These are phyloP conservation scores for Thermochaetoides thermophila DNA, from an alignment of 495 filamentous ascomycete genomes.

Conservation along the genomic window DNA sequence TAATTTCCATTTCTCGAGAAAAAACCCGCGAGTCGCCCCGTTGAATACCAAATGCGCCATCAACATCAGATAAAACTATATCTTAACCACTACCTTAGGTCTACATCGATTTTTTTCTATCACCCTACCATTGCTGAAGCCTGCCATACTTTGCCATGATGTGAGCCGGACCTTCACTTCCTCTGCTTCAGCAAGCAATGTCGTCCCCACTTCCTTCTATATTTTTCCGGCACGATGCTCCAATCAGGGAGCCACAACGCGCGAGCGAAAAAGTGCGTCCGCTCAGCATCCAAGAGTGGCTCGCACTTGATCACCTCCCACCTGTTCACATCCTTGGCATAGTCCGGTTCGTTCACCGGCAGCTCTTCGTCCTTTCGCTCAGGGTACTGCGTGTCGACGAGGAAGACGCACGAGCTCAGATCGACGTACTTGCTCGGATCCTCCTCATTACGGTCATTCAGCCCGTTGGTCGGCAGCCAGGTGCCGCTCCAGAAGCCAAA, in stretches of 20 bases:
- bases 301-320: conserved; percentile 67
- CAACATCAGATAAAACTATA: no score
- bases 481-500: conserved; percentile 58
- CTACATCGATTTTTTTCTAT: no score
- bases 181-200: conserved; percentile 64
- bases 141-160: no score
- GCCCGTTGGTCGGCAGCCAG: conserved; percentile 64
- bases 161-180: conserved; percentile 8
- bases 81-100: background rate
- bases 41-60: no score
- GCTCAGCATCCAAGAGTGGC: conserved; percentile 64
- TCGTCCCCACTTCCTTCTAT: conserved; percentile 59
- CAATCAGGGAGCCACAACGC: conserved; percentile 73
- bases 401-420: conserved; percentile 57
- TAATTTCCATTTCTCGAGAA: no score
- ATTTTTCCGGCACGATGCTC: conserved; percentile 50
- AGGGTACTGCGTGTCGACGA: conserved; percentile 79
- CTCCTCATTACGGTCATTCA: conserved; percentile 88
- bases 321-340: conserved; percentile 46
- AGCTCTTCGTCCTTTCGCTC: conserved; percentile 16
- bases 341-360: conserved; percentile 57
- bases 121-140: background rate
- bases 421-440: conserved; percentile 79
- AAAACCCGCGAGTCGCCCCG: no score
- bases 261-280: conserved; percentile 59